A percentile compares a stretch with the other conserved stretches of the same genome.
These are phyloP conservation scores for Penicillium angulare DNA, from an alignment of 495 filamentous ascomycete genomes.

Conservation along the genomic window DNA sequence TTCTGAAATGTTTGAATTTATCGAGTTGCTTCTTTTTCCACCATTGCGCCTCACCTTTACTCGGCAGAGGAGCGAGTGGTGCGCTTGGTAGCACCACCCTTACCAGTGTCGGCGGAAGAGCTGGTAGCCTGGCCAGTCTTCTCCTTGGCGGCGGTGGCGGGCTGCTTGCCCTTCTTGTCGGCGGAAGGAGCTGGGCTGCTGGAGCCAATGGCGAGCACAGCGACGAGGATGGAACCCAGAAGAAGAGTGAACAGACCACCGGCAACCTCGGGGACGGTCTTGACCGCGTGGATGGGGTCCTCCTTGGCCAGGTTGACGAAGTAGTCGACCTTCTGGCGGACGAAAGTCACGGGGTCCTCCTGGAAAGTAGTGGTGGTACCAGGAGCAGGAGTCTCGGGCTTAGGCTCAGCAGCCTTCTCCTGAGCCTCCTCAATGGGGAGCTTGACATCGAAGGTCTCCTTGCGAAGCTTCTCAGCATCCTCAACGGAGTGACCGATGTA, in stretches of 20 bases:
- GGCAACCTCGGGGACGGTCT: constrained; percentile 88
- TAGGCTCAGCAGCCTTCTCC: constrained; percentile 80
- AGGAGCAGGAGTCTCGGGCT: constrained; percentile 60
- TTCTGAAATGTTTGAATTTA: constrained; percentile 10
- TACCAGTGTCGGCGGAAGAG: constrained; percentile 63
- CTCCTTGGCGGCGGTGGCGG: constrained; percentile 72
- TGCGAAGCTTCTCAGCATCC: constrained; percentile 86
- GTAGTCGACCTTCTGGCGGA: constrained; percentile 87
- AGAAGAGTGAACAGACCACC: constrained; percentile 70
- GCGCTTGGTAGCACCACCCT: constrained; percentile 65
- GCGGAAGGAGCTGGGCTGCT: constrained; percentile 55
- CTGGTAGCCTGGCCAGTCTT: constrained; percentile 69
- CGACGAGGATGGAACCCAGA: constrained; percentile 64
- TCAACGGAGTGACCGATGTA: constrained; percentile 98
- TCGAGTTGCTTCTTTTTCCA: constrained; percentile 8
- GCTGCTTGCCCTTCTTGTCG: constrained; percentile 69
- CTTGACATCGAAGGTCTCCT: constrained; percentile 94
- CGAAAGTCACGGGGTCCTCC: constrained; percentile 85
- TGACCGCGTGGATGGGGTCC: constrained; percentile 86
- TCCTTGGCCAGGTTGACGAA: constrained; percentile 83
- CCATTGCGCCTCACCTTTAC: constrained; percentile 27
- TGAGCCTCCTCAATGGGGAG: constrained; percentile 76
- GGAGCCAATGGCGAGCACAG: constrained; percentile 57
- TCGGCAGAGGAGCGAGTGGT: constrained; percentile 57
- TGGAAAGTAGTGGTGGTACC: constrained; percentile 83